Evolutionary conservation across 495 filamentous ascomycete genomes (phyloP).

Genomic region (Penicillium herquei): DNA sequence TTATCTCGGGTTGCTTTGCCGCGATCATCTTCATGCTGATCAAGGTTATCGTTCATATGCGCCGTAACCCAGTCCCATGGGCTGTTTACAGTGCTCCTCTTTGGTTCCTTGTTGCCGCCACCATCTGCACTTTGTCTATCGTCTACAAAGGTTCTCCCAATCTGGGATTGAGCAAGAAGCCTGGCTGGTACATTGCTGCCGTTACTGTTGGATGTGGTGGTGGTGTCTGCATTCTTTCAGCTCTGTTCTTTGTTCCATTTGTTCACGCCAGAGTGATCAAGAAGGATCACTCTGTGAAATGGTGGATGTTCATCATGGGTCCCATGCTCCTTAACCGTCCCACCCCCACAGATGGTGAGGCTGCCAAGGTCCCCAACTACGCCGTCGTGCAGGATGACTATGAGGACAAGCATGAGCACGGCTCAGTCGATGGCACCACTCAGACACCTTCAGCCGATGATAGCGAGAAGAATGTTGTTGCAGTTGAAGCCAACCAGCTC

Average conservation of each 20-base stretch:
- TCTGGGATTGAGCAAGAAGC: slow-evolving; percentile 54
- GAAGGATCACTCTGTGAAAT: slow-evolving; percentile 52
- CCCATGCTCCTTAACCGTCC: slow-evolving; percentile 52
- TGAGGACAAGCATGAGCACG: slow-evolving; percentile 25
- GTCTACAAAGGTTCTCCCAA: slow-evolving; percentile 64
- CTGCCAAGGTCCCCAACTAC: slow-evolving; percentile 52
- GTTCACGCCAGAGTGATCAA: slow-evolving; percentile 54
- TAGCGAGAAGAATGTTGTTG: slow-evolving; percentile 46
- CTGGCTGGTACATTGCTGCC: slow-evolving; percentile 51
- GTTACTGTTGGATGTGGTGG: slow-evolving; percentile 55
- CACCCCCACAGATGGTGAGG: slow-evolving; percentile 37
- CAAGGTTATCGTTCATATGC: slow-evolving; percentile 57
- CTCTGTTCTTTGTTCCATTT: slow-evolving; percentile 60
- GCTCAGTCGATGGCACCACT: slow-evolving; percentile 15
- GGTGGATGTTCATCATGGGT: slow-evolving; percentile 52
- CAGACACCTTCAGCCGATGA: slow-evolving; percentile 18
- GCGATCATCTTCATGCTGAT: slow-evolving; percentile 60
- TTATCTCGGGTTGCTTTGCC: slow-evolving; percentile 55
- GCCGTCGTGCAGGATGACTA: slow-evolving; percentile 49
- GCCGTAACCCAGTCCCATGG: slow-evolving; percentile 55
- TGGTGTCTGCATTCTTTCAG: slow-evolving; percentile 50
- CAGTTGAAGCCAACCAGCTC: slow-evolving; percentile 39
- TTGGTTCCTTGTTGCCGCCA: slow-evolving; percentile 58
- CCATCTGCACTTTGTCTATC: slow-evolving; percentile 58
- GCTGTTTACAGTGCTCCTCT: slow-evolving; percentile 57